These are phyloP conservation scores for Ceratocystis variospora DNA, from an alignment of 2,329 filamentous ascomycete species.

Conservation along the genomic window DNA sequence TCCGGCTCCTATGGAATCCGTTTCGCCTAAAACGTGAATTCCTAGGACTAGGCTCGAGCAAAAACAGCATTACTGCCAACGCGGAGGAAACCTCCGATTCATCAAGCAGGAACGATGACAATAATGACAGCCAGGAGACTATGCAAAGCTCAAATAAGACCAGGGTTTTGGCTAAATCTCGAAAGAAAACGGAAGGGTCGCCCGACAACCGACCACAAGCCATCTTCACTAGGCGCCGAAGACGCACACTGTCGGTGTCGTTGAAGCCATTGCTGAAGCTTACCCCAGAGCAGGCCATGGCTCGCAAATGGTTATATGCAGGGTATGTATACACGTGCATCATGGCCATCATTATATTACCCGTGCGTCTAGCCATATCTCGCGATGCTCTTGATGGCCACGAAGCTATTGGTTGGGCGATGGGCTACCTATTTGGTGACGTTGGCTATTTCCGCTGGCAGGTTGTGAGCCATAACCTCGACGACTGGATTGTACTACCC, in stretches of 20 bases:
- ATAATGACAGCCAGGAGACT: neutral
- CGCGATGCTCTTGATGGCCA: slow-evolving; percentile 51
- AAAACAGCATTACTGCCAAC: slow-evolving; percentile 20
- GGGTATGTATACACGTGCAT: slow-evolving; percentile 60
- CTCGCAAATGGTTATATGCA: slow-evolving; percentile 76
- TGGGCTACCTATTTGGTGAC: slow-evolving; percentile 80
- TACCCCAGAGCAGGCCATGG: slow-evolving; percentile 60
- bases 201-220: neutral
- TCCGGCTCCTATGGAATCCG: slow-evolving; percentile 11
- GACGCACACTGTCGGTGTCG: slow-evolving; percentile 49
- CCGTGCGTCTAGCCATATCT: slow-evolving; percentile 56
- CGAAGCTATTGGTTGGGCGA: slow-evolving; percentile 84
- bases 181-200: neutral
- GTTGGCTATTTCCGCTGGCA: slow-evolving; percentile 56
- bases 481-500: slow-evolving; percentile 64
- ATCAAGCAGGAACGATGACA: neutral
- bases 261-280: slow-evolving; percentile 64
- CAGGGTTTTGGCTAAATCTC: neutral
- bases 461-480: slow-evolving; percentile 53
- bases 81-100: neutral
- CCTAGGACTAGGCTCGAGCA: slow-evolving; percentile 23
- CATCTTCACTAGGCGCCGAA: slow-evolving; percentile 43
- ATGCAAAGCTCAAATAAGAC: neutral
- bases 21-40: slow-evolving; percentile 16
- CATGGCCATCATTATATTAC: slow-evolving; percentile 50